Percentiles rank a stretch among this genome's conserved stretches.
These are phyloP conservation scores for Casuarina glauca DNA, from an alignment of 306 rosid species.

Conservation along the genomic window DNA sequence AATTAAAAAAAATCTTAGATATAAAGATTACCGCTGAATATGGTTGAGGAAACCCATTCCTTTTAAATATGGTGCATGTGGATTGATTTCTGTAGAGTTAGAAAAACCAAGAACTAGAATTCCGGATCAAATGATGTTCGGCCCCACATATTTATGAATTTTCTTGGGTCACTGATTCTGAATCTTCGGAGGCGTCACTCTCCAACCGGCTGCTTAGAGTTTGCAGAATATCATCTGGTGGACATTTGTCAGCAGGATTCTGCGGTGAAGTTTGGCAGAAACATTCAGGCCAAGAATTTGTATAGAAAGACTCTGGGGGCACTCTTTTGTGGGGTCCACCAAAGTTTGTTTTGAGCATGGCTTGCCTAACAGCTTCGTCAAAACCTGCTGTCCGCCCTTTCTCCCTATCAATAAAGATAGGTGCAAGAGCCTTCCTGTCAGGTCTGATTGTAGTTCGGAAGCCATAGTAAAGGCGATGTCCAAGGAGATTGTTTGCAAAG, in stretches of 20 bases:
- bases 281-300: constrained; percentile 99
- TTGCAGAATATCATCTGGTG: constrained; percentile 70
- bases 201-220: constrained; percentile 45
- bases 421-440: constrained; percentile 94
- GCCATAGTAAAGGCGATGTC: constrained; percentile 96
- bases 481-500: constrained; percentile 98
- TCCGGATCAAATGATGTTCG: constrained; percentile 24
- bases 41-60: constrained; percentile 20
- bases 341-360: constrained; percentile 77
- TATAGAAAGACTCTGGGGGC: constrained; percentile 89
- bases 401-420: constrained; percentile 78
- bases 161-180: constrained; percentile 16
- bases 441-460: constrained; percentile 90
- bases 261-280: constrained; percentile 74
- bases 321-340: constrained; percentile 89
- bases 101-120: constrained; percentile 29
- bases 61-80: constrained; percentile 28
- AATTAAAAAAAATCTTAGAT: background rate
- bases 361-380: constrained; percentile 75
- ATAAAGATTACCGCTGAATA: constrained; percentile 19
- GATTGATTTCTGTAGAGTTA: constrained; percentile 25
- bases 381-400: constrained; percentile 59
- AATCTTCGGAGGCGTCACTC: constrained; percentile 38
- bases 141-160: constrained; percentile 50
- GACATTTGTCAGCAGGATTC: constrained; percentile 75